A percentile compares a stretch with the other conserved stretches of the same genome.
Conservation (phyloP, 2,329 filamentous ascomycete species). For the Onygena corvina region DNA sequence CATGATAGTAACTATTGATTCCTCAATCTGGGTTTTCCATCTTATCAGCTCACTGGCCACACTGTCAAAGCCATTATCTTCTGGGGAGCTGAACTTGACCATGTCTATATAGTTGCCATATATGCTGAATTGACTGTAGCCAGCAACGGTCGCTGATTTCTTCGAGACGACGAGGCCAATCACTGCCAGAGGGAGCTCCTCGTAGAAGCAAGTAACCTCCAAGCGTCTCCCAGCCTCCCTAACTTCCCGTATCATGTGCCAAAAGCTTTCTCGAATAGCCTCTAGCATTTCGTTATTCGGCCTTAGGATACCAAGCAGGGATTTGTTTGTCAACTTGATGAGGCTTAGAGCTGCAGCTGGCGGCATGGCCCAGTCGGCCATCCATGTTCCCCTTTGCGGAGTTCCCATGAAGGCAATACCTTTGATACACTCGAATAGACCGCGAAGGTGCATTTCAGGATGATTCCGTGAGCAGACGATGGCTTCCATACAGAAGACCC, state of each 20-base stretch:
- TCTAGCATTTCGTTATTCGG: neutral
- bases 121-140: constrained; percentile 1
- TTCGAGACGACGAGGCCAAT: constrained; percentile 3
- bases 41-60: neutral
- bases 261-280: neutral
- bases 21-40: neutral
- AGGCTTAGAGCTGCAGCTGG: constrained; percentile 17
- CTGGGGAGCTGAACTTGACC: constrained; percentile 2
- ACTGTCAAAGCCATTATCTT: neutral
- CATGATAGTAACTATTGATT: neutral
- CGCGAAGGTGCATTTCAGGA: constrained; percentile 21
- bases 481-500: constrained; percentile 25
- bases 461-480: constrained; percentile 25
- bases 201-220: constrained; percentile 7
- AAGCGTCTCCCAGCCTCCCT: neutral
- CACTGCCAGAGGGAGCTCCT: neutral
- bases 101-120: constrained; percentile 5
- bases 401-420: constrained; percentile 33
- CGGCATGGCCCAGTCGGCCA: constrained; percentile 27
- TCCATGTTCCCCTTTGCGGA: constrained; percentile 27
- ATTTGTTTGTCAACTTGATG: constrained; percentile 13
- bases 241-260: neutral
- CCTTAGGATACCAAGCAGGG: constrained; percentile 1
- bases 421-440: constrained; percentile 20
- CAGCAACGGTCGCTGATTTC: constrained; percentile 3